These are phyloP conservation scores for Haematococcus sp. DNA, from an alignment of 139 green algal species.

Conservation along the genomic window DNA sequence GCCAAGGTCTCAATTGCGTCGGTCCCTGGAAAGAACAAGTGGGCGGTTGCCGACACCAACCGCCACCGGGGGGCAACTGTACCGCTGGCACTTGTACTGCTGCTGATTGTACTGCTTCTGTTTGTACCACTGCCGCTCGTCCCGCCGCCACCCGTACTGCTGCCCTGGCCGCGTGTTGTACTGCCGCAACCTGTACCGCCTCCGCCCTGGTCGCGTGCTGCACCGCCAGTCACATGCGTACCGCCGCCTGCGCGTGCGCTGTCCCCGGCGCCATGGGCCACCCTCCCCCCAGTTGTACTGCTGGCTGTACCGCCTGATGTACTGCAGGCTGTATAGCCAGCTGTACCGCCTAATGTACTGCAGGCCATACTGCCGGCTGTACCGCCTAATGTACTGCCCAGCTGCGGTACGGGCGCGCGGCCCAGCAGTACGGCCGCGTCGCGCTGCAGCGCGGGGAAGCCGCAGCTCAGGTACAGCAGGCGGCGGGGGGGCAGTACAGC, in stretches of 20 bases:
- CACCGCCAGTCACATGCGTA: no score
- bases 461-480: constrained; percentile 79
- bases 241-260: not conserved
- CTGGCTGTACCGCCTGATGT: not conserved
- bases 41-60: constrained; percentile 34
- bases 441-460: constrained; percentile 53
- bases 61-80: constrained; percentile 27
- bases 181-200: no score
- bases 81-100: not conserved
- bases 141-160: no score
- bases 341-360: no score
- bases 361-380: no score
- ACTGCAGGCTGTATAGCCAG: no score
- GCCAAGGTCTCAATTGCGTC: constrained; percentile 68
- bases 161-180: no score
- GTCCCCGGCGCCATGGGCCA: not conserved
- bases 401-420: constrained; percentile 2
- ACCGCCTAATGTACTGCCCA: not conserved
- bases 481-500: not conserved
- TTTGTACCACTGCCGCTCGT: no score
- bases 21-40: constrained; percentile 69
- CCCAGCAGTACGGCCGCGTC: constrained; percentile 51
- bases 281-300: not conserved
- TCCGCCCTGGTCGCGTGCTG: no score
- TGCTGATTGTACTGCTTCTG: no score